Base-by-base conservation (phyloP, 345 rosid genomes). In the Combretum micranthum region DNA sequence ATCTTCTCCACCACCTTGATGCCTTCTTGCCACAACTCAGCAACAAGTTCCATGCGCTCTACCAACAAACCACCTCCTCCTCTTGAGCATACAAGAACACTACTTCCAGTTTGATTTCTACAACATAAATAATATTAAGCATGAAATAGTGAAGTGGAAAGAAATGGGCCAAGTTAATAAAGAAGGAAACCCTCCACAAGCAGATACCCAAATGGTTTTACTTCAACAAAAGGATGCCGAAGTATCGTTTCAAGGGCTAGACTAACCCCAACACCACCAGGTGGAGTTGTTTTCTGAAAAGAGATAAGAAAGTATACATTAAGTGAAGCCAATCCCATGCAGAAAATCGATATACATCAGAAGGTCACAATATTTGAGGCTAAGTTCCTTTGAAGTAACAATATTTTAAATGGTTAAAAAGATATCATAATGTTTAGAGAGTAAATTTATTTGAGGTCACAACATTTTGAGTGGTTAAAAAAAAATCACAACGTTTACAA, bases 21-120 rank as follows among this genome's bases (percentile, higher is more conserved):
- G 67, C 82, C 81, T 67, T 77, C 83, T 58, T 81, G 79, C 98
- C 98, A 92, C 20, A 92, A 75, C 69, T 88, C 87, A 46, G 93
- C 81, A 69, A 73, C 93, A 61, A 92, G 86, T 63, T 81, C 88
- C 96, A 92, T 92, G 53, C 98, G 95, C 71, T 92, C 88, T 57
- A 72, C 71, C 77, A 92, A 76, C 69, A 92, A 77, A 62, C 98
- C 96, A 8, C 98, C 98, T 3, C 98, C 98, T 64, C 98, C 98
- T 75, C 80, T 86, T 67, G 98, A 92, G 76, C 98, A 92, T 64
- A 92, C 88, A 61, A 92, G 98, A 56, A 92, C 69, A 52, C 62
- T 76, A 60, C 79, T 72, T 52, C 76, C 59, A 57, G 75, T 51
- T 71, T 86, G 95, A 74, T 79, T 84, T 81, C 96, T 88, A 72